phyloP scores from a whole-genome alignment of 176 grass and related monocot genomes.

The Carex kokanica region DNA sequence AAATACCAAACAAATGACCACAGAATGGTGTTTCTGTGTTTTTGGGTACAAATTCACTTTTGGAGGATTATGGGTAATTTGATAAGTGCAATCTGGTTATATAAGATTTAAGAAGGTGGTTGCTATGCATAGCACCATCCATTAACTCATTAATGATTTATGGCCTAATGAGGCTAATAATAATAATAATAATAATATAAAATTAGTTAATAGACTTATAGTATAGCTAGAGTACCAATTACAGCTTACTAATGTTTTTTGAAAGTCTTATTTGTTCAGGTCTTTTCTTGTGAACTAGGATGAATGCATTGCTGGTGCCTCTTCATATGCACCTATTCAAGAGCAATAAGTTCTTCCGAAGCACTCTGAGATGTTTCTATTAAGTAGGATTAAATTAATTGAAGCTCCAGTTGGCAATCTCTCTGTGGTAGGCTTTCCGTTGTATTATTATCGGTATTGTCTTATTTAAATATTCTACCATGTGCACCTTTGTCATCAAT shows the following conservation, averaged over 20 bases:
- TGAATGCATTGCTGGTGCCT: not conserved
- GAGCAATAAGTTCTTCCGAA: not conserved
- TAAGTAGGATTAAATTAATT: not conserved
- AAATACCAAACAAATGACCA: not conserved
- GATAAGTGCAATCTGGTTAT: not conserved
- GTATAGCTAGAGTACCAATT: not conserved
- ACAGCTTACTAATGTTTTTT: not conserved
- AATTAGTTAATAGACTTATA: not conserved
- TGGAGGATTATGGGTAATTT: not conserved
- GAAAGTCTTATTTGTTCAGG: not conserved
- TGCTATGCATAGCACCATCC: not conserved
- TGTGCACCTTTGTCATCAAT: not conserved
- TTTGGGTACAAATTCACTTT: not conserved
- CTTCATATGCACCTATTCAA: not conserved
- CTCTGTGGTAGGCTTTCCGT: not conserved
- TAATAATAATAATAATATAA: not conserved
- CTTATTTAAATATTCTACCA: not conserved
- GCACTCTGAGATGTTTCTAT: not conserved
- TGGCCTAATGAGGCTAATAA: not conserved
- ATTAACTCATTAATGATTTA: not conserved
- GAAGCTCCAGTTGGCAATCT: not conserved
- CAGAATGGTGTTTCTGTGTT: not conserved
- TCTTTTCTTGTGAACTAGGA: not conserved
- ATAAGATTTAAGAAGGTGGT: not conserved
- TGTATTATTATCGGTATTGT: not conserved